Conservation (phyloP, 2,329 filamentous ascomycete species). For the Cucurbitaria berberidis region DNA sequence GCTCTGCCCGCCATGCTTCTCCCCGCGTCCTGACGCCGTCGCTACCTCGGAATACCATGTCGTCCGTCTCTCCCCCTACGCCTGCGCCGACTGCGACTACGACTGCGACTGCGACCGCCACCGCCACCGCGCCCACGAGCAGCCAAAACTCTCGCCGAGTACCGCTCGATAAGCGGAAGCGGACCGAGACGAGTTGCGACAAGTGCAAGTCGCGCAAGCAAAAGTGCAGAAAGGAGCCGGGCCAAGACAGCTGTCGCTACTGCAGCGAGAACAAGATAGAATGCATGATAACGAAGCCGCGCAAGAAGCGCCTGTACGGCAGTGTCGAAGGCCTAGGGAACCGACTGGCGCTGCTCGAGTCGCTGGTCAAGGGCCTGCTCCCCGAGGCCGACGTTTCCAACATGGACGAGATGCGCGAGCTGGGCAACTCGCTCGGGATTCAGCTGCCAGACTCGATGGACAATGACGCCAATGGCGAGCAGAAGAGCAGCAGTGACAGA, state of each 20-base stretch:
- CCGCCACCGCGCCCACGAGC: slow-evolving; percentile 8
- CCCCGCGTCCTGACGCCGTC: slow-evolving; percentile 10
- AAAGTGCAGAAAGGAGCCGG: slow-evolving; percentile 52
- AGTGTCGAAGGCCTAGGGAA: slow-evolving; percentile 52
- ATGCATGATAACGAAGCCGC: slow-evolving; percentile 53
- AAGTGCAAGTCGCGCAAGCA: slow-evolving; percentile 57
- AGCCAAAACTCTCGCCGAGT: slow-evolving; percentile 44
- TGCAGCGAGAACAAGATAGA: slow-evolving; percentile 51
- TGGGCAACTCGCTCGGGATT: slow-evolving; percentile 50
- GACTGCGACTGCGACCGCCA: slow-evolving; percentile 10
- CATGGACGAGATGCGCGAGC: slow-evolving; percentile 50
- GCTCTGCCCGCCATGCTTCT: slow-evolving; percentile 10
- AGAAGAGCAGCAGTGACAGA: slow-evolving; percentile 21
- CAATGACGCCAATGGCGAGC: slow-evolving; percentile 22
- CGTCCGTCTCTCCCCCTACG: no score
- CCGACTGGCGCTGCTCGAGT: slow-evolving; percentile 52
- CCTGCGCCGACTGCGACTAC: no score
- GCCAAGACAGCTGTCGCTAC: slow-evolving; percentile 51
- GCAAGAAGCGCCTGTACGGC: slow-evolving; percentile 54
- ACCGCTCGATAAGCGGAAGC: slow-evolving; percentile 53
- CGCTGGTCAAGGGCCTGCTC: slow-evolving; percentile 53
- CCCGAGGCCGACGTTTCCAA: slow-evolving; percentile 53
- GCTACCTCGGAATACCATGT: background rate
- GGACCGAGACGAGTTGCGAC: slow-evolving; percentile 55
- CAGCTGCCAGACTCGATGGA: slow-evolving; percentile 42